phyloP scores from a whole-genome alignment of 768 basidiomycete species.

The Paxillus ammoniavirescens region DNA sequence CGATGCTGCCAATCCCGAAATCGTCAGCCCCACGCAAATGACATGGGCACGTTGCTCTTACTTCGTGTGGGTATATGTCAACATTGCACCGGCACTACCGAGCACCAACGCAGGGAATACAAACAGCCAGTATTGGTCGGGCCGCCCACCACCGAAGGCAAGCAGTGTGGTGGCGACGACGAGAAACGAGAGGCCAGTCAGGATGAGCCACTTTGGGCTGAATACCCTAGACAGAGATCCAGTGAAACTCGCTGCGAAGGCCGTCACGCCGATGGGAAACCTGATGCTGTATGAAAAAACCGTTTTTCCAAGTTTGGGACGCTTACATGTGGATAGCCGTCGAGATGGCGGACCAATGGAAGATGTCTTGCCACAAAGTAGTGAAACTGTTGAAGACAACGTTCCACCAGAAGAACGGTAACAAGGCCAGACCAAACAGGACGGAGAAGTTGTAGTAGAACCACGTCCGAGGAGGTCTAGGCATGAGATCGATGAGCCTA shows the following conservation, averaged over 20 bases:
- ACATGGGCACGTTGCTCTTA: conserved; percentile 22
- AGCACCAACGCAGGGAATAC: conserved; percentile 50
- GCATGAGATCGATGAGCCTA: neutral
- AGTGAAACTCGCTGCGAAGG: conserved; percentile 37
- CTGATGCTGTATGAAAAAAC: conserved; percentile 18
- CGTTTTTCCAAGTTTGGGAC: neutral
- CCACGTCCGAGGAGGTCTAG: conserved; percentile 44
- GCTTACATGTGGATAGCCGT: conserved; percentile 40
- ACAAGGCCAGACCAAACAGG: conserved; percentile 35
- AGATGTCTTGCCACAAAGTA: conserved; percentile 40
- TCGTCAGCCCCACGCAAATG: neutral
- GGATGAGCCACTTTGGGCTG: conserved; percentile 45
- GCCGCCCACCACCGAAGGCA: conserved; percentile 39
- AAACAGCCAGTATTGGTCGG: conserved; percentile 44
- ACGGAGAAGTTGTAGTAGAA: conserved; percentile 40
- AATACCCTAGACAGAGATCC: conserved; percentile 37
- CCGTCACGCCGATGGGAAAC: conserved; percentile 41
- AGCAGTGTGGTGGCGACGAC: conserved; percentile 41
- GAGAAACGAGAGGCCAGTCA: conserved; percentile 39
- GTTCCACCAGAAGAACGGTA: conserved; percentile 44
- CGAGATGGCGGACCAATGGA: conserved; percentile 40
- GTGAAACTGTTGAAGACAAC: conserved; percentile 34
- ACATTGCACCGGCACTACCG: conserved; percentile 45
- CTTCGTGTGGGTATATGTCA: conserved; percentile 49
- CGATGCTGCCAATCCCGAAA: conserved; percentile 35